phyloP scores from a whole-genome alignment of 371 early-diverging fungal genomes.

The Zychaea mexicana region DNA sequence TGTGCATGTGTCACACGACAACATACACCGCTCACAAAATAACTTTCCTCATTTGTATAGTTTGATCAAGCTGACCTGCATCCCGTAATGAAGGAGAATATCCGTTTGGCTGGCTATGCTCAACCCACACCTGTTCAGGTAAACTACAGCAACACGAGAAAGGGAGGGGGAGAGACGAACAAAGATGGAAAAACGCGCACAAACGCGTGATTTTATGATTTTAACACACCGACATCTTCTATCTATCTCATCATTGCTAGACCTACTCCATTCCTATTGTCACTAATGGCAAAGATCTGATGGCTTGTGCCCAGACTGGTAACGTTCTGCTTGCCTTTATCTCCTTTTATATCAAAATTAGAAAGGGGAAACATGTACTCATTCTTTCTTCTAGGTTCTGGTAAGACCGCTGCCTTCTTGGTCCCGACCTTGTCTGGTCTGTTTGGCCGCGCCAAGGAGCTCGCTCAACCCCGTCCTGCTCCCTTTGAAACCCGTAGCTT shows the following conservation, averaged over 20 bases:
- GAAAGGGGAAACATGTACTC: no score
- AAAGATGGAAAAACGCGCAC: no score
- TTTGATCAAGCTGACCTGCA: conserved; percentile 50
- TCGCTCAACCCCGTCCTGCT: conserved; percentile 27
- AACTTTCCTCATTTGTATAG: conserved; percentile 23
- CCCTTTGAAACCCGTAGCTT: conserved; percentile 30
- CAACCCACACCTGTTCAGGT: conserved; percentile 77
- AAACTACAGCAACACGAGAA: no score
- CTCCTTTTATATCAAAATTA: not conserved
- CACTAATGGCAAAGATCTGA: conserved; percentile 64
- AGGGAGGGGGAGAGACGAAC: no score
- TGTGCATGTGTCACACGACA: no score
- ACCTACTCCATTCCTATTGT: conserved; percentile 70
- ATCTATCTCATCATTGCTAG: conserved; percentile 33
- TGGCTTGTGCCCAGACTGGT: conserved; percentile 88
- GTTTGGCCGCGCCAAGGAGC: conserved; percentile 32
- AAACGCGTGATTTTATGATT: not conserved
- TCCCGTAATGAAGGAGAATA: conserved; percentile 56
- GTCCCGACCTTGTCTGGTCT: conserved; percentile 57
- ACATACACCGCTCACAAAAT: no score
- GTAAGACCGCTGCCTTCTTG: conserved; percentile 79
- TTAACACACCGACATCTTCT: no score
- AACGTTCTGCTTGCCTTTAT: not conserved
- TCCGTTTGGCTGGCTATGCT: conserved; percentile 56
- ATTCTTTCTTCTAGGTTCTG: conserved; percentile 48